These are phyloP conservation scores for Mycosphaerella sp. DNA, from an alignment of 2,329 filamentous ascomycete genomes.

Conservation along the genomic window DNA sequence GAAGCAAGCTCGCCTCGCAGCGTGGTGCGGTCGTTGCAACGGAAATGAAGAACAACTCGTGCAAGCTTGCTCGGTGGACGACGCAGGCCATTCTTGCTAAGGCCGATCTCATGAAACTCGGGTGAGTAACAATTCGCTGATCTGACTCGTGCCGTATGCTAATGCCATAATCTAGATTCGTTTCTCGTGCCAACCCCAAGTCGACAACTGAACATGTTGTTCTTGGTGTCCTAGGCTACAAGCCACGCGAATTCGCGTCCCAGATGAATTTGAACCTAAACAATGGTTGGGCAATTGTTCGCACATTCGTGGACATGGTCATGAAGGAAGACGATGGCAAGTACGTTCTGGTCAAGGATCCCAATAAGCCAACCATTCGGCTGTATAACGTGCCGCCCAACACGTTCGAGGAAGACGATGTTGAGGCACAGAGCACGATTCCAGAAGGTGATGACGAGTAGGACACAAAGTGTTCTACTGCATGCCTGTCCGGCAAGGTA, in stretches of 20 bases:
- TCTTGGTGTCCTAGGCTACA: constrained; percentile 93
- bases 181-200: constrained; percentile 89
- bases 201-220: constrained; percentile 90
- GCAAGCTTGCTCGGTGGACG: constrained; percentile 97
- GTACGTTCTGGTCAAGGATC: constrained; percentile 77
- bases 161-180: constrained; percentile 58
- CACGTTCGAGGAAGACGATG: constrained; percentile 86
- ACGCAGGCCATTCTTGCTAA: constrained; percentile 94
- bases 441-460: constrained; percentile 53
- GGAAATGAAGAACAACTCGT: constrained; percentile 99
- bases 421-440: constrained; percentile 60
- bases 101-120: constrained; percentile 98
- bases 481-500: too few species aligned
- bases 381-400: constrained; percentile 83
- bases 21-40: constrained; percentile 96
- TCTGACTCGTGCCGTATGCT: background rate
- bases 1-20: constrained; percentile 87
- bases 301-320: constrained; percentile 94
- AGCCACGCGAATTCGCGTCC: constrained; percentile 89
- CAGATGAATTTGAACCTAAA: constrained; percentile 98
- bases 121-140: constrained; percentile 51
- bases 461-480: too few species aligned
- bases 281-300: constrained; percentile 98
- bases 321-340: constrained; percentile 64
- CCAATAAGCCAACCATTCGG: constrained; percentile 91